Evolutionary conservation across 164 flowering plant species (phyloP).

Genomic region (Aristolochia contorta): DNA sequence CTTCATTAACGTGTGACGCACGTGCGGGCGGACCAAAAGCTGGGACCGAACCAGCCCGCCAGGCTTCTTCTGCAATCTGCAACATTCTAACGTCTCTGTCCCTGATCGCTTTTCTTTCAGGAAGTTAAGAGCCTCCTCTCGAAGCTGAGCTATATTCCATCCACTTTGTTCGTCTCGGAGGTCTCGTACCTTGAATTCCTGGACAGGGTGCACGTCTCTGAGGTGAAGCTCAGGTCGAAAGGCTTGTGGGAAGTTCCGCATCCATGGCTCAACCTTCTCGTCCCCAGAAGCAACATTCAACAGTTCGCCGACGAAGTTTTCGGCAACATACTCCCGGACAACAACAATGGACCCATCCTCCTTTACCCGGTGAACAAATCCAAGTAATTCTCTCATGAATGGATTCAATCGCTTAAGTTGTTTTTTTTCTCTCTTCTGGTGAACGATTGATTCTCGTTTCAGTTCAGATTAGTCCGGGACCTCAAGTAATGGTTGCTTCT

Average conservation of each 20-base stretch:
- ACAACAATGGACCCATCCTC: conserved; percentile 75
- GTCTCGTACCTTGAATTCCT: conserved; percentile 72
- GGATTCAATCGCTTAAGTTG: background rate
- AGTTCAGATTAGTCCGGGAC: background rate
- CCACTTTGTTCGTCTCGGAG: conserved; percentile 64
- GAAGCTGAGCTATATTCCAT: conserved; percentile 48
- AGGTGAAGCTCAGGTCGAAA: conserved; percentile 55
- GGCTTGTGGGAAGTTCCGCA: conserved; percentile 92
- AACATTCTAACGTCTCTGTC: background rate
- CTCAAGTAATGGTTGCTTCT: background rate
- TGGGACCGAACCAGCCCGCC: background rate
- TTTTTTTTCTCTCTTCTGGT: no score
- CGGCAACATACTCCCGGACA: conserved; percentile 57
- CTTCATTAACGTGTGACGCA: conserved; percentile 2
- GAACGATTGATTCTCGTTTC: no score
- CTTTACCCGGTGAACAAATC: conserved; percentile 81
- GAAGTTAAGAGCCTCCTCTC: conserved; percentile 42
- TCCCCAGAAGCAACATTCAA: conserved; percentile 59
- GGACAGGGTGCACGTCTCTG: conserved; percentile 71
- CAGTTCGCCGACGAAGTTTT: conserved; percentile 64
- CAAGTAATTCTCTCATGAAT: conserved; percentile 32
- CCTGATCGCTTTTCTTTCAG: conserved; percentile 29
- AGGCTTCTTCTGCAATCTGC: no score
- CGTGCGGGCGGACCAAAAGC: background rate
- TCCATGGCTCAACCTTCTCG: conserved; percentile 89